phyloP scores from a whole-genome alignment of 306 rosid species.

The Alnus glutinosa region DNA sequence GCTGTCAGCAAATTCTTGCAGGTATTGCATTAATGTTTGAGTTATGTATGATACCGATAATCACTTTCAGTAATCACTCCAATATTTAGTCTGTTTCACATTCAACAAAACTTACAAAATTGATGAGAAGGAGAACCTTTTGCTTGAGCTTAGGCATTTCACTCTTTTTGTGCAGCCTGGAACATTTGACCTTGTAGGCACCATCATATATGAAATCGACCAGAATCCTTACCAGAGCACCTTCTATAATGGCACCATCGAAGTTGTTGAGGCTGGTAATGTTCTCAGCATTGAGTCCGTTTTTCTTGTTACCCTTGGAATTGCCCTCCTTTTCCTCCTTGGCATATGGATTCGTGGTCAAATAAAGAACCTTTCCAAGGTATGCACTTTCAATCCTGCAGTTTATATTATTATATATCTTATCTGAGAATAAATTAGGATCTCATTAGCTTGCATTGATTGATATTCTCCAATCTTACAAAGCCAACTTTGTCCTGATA shows the following conservation, averaged over 20 bases:
- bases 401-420: neutral
- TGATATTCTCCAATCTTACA: neutral
- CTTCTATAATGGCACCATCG: constrained; percentile 84
- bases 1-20: constrained; percentile 89
- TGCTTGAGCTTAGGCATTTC: constrained; percentile 18
- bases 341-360: constrained; percentile 85
- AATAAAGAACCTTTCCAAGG: constrained; percentile 83
- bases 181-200: constrained; percentile 85
- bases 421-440: neutral
- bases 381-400: constrained; percentile 24
- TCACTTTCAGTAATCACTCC: constrained; percentile 14
- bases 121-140: neutral
- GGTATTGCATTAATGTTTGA: constrained; percentile 44
- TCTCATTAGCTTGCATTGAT: neutral
- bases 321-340: constrained; percentile 66
- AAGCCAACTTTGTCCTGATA: neutral
- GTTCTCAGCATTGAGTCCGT: constrained; percentile 77
- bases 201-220: constrained; percentile 75
- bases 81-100: neutral
- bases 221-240: constrained; percentile 75
- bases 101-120: neutral
- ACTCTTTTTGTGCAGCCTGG: constrained; percentile 67
- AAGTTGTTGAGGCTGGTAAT: constrained; percentile 73
- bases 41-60: constrained; percentile 4
- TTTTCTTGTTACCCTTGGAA: constrained; percentile 79